These are phyloP conservation scores for Botrytis aclada DNA, from an alignment of 2,329 filamentous ascomycete species.

Conservation along the genomic window DNA sequence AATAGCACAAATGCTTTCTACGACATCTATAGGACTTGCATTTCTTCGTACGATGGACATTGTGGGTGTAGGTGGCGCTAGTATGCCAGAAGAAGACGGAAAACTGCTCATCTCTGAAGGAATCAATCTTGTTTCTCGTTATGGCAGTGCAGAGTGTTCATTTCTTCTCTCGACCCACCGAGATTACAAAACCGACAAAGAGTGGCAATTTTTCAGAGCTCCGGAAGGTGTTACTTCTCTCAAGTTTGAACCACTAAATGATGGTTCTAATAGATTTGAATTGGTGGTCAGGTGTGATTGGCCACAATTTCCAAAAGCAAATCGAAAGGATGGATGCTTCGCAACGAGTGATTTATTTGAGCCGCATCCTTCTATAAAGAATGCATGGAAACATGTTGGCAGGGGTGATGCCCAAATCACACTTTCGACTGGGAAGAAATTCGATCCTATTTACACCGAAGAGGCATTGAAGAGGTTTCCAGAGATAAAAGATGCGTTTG, in stretches of 20 bases:
- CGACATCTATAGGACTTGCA: slow-evolving; percentile 43
- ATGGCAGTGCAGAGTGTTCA: slow-evolving; percentile 64
- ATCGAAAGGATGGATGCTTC: slow-evolving; percentile 54
- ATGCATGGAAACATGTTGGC: slow-evolving; percentile 62
- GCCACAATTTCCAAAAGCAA: slow-evolving; percentile 58
- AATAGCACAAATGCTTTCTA: slow-evolving; percentile 52
- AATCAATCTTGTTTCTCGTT: slow-evolving; percentile 58
- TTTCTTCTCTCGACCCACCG: slow-evolving; percentile 63
- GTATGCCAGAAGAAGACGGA: slow-evolving; percentile 52
- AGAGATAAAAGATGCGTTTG: slow-evolving; percentile 52
- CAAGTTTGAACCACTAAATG: slow-evolving; percentile 46
- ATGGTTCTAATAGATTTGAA: slow-evolving; percentile 44
- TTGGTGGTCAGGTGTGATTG: slow-evolving; percentile 54
- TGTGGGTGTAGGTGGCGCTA: slow-evolving; percentile 62
- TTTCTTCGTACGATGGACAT: slow-evolving; percentile 53
- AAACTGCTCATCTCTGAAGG: slow-evolving; percentile 48
- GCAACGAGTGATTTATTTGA: slow-evolving; percentile 62
- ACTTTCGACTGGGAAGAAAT: slow-evolving; percentile 58
- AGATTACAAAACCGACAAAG: slow-evolving; percentile 45
- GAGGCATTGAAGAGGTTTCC: slow-evolving; percentile 46
- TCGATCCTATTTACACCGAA: slow-evolving; percentile 49
- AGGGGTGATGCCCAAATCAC: slow-evolving; percentile 60
- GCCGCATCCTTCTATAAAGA: slow-evolving; percentile 47
- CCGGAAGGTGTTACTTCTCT: slow-evolving; percentile 39
- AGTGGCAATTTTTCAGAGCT: slow-evolving; percentile 58